phyloP scores from a whole-genome alignment of 352 stramenopile species.

The Saprolegnia diclina region DNA sequence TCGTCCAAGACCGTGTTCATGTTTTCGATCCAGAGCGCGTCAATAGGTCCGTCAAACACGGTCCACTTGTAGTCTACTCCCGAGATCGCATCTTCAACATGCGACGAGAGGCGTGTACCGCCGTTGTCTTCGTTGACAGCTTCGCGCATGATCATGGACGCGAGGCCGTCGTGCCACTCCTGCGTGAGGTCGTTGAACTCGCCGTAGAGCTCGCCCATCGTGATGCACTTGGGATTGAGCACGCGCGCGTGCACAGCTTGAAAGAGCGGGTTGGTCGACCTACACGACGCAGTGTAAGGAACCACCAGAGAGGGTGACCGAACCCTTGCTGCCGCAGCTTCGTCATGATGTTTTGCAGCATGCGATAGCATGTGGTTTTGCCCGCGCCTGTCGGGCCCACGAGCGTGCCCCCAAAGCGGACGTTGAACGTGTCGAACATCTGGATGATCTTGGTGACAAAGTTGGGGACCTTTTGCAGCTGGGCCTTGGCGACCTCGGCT shows the following conservation, averaged over 20 bases:
- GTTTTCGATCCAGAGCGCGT: constrained; percentile 95
- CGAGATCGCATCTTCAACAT: no score
- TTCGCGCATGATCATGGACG: constrained; percentile 74
- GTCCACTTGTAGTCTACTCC: constrained; percentile 76
- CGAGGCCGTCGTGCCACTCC: constrained; percentile 81
- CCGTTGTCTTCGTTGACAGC: constrained; percentile 56
- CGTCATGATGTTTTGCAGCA: constrained; percentile 84
- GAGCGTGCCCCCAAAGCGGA: constrained; percentile 87
- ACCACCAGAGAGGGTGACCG: no score
- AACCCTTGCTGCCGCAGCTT: constrained; percentile 45
- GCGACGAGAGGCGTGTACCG: not conserved
- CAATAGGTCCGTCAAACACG: constrained; percentile 91
- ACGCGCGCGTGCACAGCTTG: constrained; percentile 63
- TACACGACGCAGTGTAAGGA: no score
- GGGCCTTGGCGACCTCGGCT: constrained; percentile 50
- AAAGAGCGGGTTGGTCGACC: constrained; percentile 71
- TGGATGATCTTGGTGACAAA: constrained; percentile 93
- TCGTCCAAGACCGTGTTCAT: constrained; percentile 95
- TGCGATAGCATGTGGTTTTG: constrained; percentile 86
- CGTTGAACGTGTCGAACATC: constrained; percentile 92
- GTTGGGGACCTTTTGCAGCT: constrained; percentile 56
- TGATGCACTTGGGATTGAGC: constrained; percentile 84
- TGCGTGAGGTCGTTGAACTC: constrained; percentile 88
- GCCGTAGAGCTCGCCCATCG: constrained; percentile 77
- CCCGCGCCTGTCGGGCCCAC: constrained; percentile 79